These are phyloP conservation scores for Rhododendron simsii DNA, from an alignment of 148 eudicot species.

Conservation along the genomic window DNA sequence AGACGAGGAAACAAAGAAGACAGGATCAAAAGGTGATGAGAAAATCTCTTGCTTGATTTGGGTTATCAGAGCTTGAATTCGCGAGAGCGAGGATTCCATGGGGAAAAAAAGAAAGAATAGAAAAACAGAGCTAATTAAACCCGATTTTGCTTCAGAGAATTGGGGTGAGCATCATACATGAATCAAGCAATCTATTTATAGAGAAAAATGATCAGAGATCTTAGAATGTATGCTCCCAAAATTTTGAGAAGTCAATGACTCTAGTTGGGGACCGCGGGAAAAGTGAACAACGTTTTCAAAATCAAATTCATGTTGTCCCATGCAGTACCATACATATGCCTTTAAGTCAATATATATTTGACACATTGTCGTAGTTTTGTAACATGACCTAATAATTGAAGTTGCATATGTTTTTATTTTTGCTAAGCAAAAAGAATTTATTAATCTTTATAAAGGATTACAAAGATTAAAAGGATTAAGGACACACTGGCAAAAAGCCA, in stretches of 20 bases:
- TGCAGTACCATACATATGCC: no score
- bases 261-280: not conserved
- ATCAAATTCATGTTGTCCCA: not conserved
- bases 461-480: no score
- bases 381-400: no score
- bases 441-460: no score
- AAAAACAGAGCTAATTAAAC: not conserved
- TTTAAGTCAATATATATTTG: no score
- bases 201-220: not conserved
- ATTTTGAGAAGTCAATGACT: not conserved
- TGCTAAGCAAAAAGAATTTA: no score
- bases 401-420: no score
- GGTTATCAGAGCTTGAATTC: slow-evolving; percentile 18
- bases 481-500: no score
- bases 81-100: slow-evolving; percentile 19
- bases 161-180: not conserved
- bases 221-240: not conserved
- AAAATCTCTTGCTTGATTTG: slow-evolving; percentile 21
- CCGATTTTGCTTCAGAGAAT: not conserved
- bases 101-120: not conserved
- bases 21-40: not conserved
- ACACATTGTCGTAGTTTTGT: no score
- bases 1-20: slow-evolving; percentile 24
- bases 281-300: not conserved
- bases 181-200: slow-evolving; percentile 2